Conservation (phyloP, 1,284 basidiomycete species). For the Puccinia coronata region DNA sequence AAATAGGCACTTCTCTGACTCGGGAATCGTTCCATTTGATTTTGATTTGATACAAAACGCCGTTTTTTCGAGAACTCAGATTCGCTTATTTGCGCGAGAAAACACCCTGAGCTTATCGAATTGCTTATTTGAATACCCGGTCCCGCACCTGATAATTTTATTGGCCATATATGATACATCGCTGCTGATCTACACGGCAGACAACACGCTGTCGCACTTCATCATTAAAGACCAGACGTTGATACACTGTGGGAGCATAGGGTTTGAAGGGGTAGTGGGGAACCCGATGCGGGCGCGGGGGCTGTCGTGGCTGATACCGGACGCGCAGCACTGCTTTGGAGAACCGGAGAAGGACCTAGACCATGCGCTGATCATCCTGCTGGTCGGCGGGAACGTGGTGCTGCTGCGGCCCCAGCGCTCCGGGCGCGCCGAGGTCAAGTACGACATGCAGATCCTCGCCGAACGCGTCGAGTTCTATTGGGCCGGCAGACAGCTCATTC, state of each 20-base stretch:
- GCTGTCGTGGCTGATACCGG: slow-evolving; percentile 95
- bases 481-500: slow-evolving; percentile 68
- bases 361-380: slow-evolving; percentile 91
- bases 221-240: slow-evolving; percentile 64
- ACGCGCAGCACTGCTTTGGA: slow-evolving; percentile 86
- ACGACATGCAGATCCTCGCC: slow-evolving; percentile 95
- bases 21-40: too few species aligned
- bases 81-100: slow-evolving; percentile 94
- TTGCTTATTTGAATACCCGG: slow-evolving; percentile 77
- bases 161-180: slow-evolving; percentile 93
- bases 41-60: background rate
- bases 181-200: slow-evolving; percentile 92
- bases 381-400: slow-evolving; percentile 89
- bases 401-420: slow-evolving; percentile 65
- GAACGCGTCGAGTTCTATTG: slow-evolving; percentile 97
- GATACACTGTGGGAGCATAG: slow-evolving; percentile 83
- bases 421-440: slow-evolving; percentile 74
- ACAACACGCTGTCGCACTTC: slow-evolving; percentile 92
- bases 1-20: background rate
- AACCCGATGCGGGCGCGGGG: slow-evolving; percentile 82
- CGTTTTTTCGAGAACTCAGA: slow-evolving; percentile 61
- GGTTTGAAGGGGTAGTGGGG: slow-evolving; percentile 85
- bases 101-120: slow-evolving; percentile 82
- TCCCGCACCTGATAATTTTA: slow-evolving; percentile 76
- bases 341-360: slow-evolving; percentile 91